phyloP scores from a whole-genome alignment of 768 basidiomycete species.

The Boletus eberwhitei region DNA sequence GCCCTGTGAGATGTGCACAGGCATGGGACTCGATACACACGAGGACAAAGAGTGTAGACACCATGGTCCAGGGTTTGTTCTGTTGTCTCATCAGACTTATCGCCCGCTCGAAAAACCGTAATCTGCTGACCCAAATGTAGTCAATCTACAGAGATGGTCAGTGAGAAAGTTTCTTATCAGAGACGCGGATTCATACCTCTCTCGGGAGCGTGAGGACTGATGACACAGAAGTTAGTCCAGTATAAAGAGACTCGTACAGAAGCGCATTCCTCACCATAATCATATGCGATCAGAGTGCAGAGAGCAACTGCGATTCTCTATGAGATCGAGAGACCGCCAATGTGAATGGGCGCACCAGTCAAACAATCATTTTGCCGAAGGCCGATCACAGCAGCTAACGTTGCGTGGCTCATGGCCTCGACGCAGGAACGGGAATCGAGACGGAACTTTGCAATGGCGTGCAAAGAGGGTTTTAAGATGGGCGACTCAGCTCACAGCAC shows the following conservation, averaged over 20 bases:
- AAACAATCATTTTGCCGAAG: conserved; percentile 5
- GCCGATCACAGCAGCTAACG: background rate
- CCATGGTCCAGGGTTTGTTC: background rate
- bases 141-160: background rate
- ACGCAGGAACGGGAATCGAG: background rate
- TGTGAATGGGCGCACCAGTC: background rate
- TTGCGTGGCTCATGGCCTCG: background rate
- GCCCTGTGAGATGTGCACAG: too few species aligned
- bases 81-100: background rate
- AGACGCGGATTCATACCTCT: background rate
- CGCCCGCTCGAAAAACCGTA: background rate
- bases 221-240: background rate
- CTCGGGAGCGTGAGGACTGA: conserved; percentile 6
- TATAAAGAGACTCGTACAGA: background rate
- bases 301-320: background rate
- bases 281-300: conserved; percentile 6
- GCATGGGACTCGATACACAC: background rate
- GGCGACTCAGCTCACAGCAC: background rate
- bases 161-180: too few species aligned
- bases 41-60: background rate
- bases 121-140: background rate
- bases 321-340: background rate
- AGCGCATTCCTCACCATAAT: conserved; percentile 4
- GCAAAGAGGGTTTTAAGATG: background rate
- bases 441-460: background rate